Evolutionary conservation across 768 basidiomycete species (phyloP), one percentile per base, ranked within the genome.

Genomic region (Piloderma croceum): DNA sequence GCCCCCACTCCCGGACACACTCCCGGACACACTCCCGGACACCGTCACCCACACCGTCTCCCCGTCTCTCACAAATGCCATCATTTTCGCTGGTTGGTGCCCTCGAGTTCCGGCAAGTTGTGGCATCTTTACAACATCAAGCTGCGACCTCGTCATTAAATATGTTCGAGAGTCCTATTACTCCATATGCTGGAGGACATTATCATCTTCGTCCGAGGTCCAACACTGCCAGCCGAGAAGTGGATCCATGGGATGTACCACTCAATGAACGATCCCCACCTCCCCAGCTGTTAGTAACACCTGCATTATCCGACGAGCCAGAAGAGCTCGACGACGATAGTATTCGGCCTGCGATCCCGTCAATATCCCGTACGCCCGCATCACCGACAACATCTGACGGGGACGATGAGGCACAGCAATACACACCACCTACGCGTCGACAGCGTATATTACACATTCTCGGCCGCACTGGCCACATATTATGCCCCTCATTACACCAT

Each of bases 11-110:
- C 11, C 71, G 68, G 19, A 68, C 77, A 6, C 68, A 76, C 10
- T 76, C 83, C 2, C 74, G 77, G 5, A 54, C 69, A 6, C 62
- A 64, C 39, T 68, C 76, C 11, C 71, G 68, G 19, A 68, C 77
- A 6, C 68, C 76, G 10, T 76, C 83, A 2, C 74, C 77, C 5
- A 54, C 69, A 6, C 63, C 58, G 19, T 20, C 21, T 12, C 17
- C 29, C 48, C 58, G 35, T 48, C 58, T 50, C 44, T 70, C 18
- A 44, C 65, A 48, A 45, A 74, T 90, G 62, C 86, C 85, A 3
- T 88, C 85, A 0, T 90, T 90, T 52, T 97, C 94, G 3, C 75
- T 99, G 2, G 77, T 98, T 4, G 90, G 94, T 7, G 96, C 96
- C 1, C 76, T 99, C 32, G 96, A 99, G 61, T 99, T 99, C 63